phyloP scores from a whole-genome alignment of 331 rosid genomes.

The Spiraea crenata region DNA sequence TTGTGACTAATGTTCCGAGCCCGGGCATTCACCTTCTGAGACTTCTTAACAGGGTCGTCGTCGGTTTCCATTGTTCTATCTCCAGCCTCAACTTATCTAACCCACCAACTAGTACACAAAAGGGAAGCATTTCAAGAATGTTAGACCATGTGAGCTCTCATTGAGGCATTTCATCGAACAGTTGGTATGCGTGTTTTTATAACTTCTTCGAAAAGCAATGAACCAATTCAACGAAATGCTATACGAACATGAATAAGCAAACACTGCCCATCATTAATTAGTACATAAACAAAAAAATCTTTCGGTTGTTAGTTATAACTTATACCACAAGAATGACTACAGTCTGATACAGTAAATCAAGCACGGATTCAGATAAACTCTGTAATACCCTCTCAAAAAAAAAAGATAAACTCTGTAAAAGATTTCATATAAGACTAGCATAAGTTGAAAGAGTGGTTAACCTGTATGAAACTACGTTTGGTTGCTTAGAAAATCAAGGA shows the following conservation, averaged over 20 bases:
- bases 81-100: conserved; percentile 21
- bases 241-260: not conserved
- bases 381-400: no score
- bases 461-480: no score
- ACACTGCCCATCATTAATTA: no score
- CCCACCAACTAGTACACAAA: not conserved
- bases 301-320: no score
- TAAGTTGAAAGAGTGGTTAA: no score
- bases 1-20: conserved; percentile 90
- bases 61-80: conserved; percentile 54
- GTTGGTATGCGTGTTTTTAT: not conserved
- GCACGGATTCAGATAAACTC: no score
- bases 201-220: not conserved
- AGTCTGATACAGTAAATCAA: no score
- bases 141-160: conserved; percentile 7
- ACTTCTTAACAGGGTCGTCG: conserved; percentile 57
- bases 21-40: conserved; percentile 62
- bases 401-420: no score
- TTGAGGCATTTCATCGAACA: conserved; percentile 46
- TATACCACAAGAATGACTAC: no score
- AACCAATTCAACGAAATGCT: not conserved
- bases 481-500: no score
- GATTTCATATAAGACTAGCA: no score
- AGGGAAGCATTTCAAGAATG: not conserved
- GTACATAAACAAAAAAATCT: no score